Base-by-base conservation (phyloP, 768 basidiomycete species). In the Termitomyces bulborhizus region DNA sequence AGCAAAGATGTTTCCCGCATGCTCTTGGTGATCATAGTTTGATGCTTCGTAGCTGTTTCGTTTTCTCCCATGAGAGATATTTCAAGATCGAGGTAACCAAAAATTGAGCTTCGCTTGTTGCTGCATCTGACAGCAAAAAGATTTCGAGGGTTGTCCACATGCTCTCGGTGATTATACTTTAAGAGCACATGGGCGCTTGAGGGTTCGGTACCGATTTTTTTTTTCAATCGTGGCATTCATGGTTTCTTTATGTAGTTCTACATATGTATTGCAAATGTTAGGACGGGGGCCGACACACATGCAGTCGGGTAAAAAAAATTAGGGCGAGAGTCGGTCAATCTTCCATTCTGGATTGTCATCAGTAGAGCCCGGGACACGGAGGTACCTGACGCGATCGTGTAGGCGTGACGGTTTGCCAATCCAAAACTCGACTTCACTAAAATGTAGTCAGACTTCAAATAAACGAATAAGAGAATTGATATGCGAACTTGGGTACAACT, bases 351-450 rank as follows among this genome's bases (percentile, higher is more conserved):
- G 75, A 24, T 73, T 66, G 43, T 79, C 80, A 12, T 80, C 77
- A 0, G 75, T 59, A 15, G 77, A 72, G 36, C 71, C 76, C 47
- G 76, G 73, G 18, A 71, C 66, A n/a, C 82, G 83, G 48, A 81
- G 72, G 68, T 93, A 93, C 26, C 82, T 83, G 57, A 96, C 82
- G 43, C 95, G 85, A 68, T 98, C 94, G 62, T 98, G 95, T 48
- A 98, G 74, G 39, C 96, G 81, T 26, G 92, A 95, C n/a, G 92
- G 91, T 63, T 93, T 89, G 31, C 96, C 96, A n/a, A 82, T 79
- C 96, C 96, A 98, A 68, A 98, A 98, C 66, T 98, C 96, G 49
- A 98, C 78, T 72, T 98, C 96, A 57, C 94, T 97, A 63, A 39
- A 41, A 52, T 47, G 16, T 16, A 24, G 47, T 24, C 24, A 31